Evolutionary conservation across 495 filamentous ascomycete species (phyloP).

Genomic region (Amphirosellinia nigrospora): DNA sequence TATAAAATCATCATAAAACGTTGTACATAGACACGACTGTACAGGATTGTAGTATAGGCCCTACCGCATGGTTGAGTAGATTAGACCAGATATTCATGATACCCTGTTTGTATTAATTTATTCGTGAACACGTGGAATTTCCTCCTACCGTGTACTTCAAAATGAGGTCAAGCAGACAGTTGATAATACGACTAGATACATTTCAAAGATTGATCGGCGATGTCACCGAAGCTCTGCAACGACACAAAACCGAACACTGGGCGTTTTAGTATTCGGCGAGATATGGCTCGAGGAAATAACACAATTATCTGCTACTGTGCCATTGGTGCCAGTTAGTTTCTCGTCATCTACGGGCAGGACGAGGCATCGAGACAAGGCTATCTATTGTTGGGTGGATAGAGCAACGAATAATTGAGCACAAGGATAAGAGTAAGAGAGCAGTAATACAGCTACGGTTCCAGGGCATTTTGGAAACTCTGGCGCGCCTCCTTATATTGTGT

Average conservation of each 20-base stretch:
- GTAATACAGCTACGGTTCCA: not conserved
- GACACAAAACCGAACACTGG: too few species aligned
- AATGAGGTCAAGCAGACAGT: not conserved
- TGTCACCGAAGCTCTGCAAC: not conserved
- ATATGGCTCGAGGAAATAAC: not conserved
- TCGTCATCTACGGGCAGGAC: not conserved
- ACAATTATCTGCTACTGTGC: not conserved
- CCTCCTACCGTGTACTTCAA: not conserved
- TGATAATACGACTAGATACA: not conserved
- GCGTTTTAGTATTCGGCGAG: too few species aligned
- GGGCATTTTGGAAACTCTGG: not conserved
- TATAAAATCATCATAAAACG: not conserved
- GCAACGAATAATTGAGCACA: too few species aligned
- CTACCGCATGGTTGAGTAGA: not conserved
- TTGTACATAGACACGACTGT: slow-evolving; percentile 7
- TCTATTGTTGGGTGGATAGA: too few species aligned
- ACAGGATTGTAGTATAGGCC: slow-evolving; percentile 20
- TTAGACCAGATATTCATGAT: slow-evolving; percentile 15
- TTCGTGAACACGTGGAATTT: not conserved
- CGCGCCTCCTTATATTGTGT: not conserved
- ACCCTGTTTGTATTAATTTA: not conserved
- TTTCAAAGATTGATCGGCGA: not conserved
- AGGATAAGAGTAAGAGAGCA: not conserved
- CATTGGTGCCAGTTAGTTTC: not conserved
- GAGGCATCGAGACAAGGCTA: not conserved